phyloP scores from a whole-genome alignment of 495 filamentous ascomycete genomes.

The Penicillium manginii region DNA sequence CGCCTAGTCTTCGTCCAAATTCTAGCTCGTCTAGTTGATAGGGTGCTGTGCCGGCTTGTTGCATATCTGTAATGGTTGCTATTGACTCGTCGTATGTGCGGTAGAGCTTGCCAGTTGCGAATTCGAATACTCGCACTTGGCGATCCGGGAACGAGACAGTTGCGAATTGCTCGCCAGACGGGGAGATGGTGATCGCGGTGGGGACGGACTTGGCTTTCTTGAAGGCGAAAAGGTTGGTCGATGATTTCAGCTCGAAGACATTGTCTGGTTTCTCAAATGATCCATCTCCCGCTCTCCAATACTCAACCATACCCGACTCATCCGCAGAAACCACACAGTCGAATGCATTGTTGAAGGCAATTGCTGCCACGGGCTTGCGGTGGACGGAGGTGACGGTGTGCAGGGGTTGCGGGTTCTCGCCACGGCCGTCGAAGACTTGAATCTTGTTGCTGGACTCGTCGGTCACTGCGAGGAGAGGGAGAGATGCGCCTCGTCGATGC shows the following conservation, averaged over 20 bases:
- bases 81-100: slow-evolving; percentile 95
- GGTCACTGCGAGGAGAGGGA: slow-evolving; percentile 90
- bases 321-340: slow-evolving; percentile 91
- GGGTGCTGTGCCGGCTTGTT: slow-evolving; percentile 82
- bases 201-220: slow-evolving; percentile 91
- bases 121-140: slow-evolving; percentile 90
- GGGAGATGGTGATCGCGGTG: slow-evolving; percentile 82
- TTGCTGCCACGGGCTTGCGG: slow-evolving; percentile 73
- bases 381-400: slow-evolving; percentile 78
- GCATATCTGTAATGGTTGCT: slow-evolving; percentile 84
- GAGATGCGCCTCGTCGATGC: slow-evolving; percentile 81
- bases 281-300: slow-evolving; percentile 77
- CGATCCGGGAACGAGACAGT: slow-evolving; percentile 94
- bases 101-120: slow-evolving; percentile 81
- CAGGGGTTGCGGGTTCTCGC: slow-evolving; percentile 72
- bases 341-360: slow-evolving; percentile 86
- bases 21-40: slow-evolving; percentile 85
- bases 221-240: slow-evolving; percentile 94
- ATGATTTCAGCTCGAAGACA: slow-evolving; percentile 90
- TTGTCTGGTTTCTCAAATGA: slow-evolving; percentile 88
- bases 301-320: slow-evolving; percentile 93
- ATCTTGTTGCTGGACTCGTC: slow-evolving; percentile 72
- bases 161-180: slow-evolving; percentile 80
- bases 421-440: slow-evolving; percentile 85
- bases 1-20: slow-evolving; percentile 85